These are phyloP conservation scores for Beauveria caledonica DNA, from an alignment of 2,329 filamentous ascomycete genomes.

Conservation along the genomic window DNA sequence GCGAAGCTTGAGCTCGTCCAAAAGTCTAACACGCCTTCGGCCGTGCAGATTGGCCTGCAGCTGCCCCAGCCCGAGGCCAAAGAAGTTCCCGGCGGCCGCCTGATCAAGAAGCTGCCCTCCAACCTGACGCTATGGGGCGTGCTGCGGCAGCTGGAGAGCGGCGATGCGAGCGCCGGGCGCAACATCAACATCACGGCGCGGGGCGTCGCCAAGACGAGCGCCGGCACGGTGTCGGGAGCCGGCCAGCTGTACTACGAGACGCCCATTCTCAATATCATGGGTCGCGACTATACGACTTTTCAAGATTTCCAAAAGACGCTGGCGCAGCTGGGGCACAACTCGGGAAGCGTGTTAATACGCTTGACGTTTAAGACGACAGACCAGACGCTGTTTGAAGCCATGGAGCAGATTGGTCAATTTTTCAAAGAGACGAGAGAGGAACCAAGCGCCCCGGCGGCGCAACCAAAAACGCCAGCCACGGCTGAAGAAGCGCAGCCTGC, in stretches of 20 bases:
- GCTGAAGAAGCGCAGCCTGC: slow-evolving; percentile 4
- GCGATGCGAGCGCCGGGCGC: slow-evolving; percentile 49
- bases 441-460: slow-evolving; percentile 24
- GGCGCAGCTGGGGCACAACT: slow-evolving; percentile 78
- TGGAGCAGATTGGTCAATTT: slow-evolving; percentile 69
- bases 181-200: slow-evolving; percentile 77
- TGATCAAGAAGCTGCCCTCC: slow-evolving; percentile 81
- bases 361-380: slow-evolving; percentile 70
- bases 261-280: slow-evolving; percentile 77
- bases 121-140: slow-evolving; percentile 85
- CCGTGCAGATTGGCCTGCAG: slow-evolving; percentile 83
- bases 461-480: slow-evolving; percentile 7
- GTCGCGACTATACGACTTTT: slow-evolving; percentile 68
- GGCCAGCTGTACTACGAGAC: slow-evolving; percentile 84
- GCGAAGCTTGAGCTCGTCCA: slow-evolving; percentile 90
- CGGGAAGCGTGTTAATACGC: slow-evolving; percentile 70
- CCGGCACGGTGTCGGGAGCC: slow-evolving; percentile 45
- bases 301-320: slow-evolving; percentile 82
- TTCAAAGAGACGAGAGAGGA: slow-evolving; percentile 51
- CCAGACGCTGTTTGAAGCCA: slow-evolving; percentile 74
- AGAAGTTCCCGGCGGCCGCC: slow-evolving; percentile 54
- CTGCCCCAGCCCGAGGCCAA: slow-evolving; percentile 64
- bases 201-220: slow-evolving; percentile 56
- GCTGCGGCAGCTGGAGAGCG: slow-evolving; percentile 81
- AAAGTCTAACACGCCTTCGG: slow-evolving; percentile 74